A percentile compares a stretch with the other conserved stretches of the same genome.
phyloP scores from a whole-genome alignment of 805 yeast species.

The Suhomyces kilbournensis region DNA sequence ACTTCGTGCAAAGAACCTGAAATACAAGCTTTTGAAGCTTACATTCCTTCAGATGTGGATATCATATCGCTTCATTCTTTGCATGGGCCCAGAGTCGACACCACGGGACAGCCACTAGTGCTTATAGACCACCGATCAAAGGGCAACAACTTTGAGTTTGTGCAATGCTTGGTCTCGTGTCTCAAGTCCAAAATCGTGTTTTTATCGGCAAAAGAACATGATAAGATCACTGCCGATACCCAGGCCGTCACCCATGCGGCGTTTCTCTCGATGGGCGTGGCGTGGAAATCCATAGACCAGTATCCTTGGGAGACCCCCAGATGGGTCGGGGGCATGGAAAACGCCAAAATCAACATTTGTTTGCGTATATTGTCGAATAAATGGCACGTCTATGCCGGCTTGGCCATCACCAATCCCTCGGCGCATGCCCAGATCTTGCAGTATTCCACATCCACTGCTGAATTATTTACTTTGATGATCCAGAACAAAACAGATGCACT shows the following conservation, averaged over 20 bases:
- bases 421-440: slow-evolving; percentile 91
- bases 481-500: slow-evolving; percentile 62
- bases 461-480: slow-evolving; percentile 78
- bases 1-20: slow-evolving; percentile 94
- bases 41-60: slow-evolving; percentile 73
- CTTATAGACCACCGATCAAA: slow-evolving; percentile 71
- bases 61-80: slow-evolving; percentile 87
- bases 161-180: slow-evolving; percentile 64
- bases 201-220: slow-evolving; percentile 85
- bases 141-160: slow-evolving; percentile 54
- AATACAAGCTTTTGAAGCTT: slow-evolving; percentile 74
- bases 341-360: slow-evolving; percentile 92
- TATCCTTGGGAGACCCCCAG: slow-evolving; percentile 89
- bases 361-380: slow-evolving; percentile 87
- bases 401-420: slow-evolving; percentile 92
- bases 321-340: slow-evolving; percentile 93
- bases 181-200: slow-evolving; percentile 74
- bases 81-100: slow-evolving; percentile 89
- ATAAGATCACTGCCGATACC: slow-evolving; percentile 93
- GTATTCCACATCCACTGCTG: slow-evolving; percentile 81
- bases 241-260: slow-evolving; percentile 99
- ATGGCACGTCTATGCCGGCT: slow-evolving; percentile 98
- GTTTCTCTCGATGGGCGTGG: slow-evolving; percentile 92
- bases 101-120: slow-evolving; percentile 92
- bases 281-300: slow-evolving; percentile 80